These are phyloP conservation scores for Halophytophthora polymorphica DNA, from an alignment of 352 stramenopile genomes.

Conservation along the genomic window DNA sequence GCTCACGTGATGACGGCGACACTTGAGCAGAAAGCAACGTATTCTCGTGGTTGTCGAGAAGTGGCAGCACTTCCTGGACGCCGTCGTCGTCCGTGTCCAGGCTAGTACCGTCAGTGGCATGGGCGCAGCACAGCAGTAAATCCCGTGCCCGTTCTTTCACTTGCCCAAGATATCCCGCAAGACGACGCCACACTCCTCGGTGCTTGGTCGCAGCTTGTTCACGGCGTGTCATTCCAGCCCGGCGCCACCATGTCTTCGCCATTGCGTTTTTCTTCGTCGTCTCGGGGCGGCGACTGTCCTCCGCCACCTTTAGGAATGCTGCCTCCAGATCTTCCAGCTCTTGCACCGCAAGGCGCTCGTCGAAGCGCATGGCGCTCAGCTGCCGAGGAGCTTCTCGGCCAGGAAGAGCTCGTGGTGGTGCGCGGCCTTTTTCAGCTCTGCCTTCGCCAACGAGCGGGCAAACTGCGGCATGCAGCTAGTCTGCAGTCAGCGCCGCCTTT, in stretches of 20 bases:
- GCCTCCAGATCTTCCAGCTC: neutral
- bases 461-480: no score
- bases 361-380: neutral
- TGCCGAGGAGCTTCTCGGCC: no score
- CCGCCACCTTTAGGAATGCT: neutral
- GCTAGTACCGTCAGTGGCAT: neutral
- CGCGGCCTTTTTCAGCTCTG: no score
- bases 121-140: conserved; percentile 1
- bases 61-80: neutral
- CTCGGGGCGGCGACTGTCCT: neutral
- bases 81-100: neutral
- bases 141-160: neutral
- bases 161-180: neutral
- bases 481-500: no score
- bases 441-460: no score
- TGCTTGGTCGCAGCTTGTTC: no score
- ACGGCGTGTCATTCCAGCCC: no score
- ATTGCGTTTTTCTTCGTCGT: neutral
- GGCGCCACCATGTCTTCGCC: neutral
- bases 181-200: neutral
- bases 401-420: neutral
- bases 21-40: no score
- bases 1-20: no score
- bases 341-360: neutral
- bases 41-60: no score